Evolutionary conservation across 2,329 filamentous ascomycete species (phyloP).

Genomic region (Nothophaeocryptopus gaeumannii): DNA sequence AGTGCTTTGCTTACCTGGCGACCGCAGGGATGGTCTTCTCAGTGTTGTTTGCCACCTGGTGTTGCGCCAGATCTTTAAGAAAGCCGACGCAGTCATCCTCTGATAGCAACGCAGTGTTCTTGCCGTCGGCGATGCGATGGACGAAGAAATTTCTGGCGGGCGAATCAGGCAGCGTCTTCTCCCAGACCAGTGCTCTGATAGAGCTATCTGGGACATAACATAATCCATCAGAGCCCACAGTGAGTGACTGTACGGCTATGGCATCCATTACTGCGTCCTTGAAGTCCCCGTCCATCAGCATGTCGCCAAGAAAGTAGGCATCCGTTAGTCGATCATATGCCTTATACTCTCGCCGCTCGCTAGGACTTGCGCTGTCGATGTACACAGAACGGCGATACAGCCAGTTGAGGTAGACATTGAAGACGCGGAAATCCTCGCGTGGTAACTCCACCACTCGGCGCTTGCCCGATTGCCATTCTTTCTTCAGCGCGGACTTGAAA

Average conservation of each 20-base stretch:
- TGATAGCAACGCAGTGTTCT: too few species aligned
- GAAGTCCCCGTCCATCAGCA: slow-evolving; percentile 11
- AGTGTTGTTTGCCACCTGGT: too few species aligned
- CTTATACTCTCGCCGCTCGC: not conserved
- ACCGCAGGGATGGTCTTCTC: too few species aligned
- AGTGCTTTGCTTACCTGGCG: too few species aligned
- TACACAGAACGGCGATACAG: not conserved
- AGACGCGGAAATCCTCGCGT: not conserved
- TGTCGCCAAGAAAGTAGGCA: slow-evolving; percentile 9
- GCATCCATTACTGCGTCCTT: slow-evolving; percentile 13
- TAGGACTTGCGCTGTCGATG: not conserved
- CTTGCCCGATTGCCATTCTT: slow-evolving; percentile 1
- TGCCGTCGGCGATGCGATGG: too few species aligned
- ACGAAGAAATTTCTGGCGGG: too few species aligned
- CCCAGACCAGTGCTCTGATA: too few species aligned
- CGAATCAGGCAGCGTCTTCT: too few species aligned
- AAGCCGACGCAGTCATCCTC: too few species aligned
- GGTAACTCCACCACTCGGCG: not conserved
- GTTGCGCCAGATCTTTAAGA: too few species aligned
- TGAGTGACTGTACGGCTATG: not conserved
- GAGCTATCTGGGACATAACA: too few species aligned
- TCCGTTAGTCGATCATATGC: not conserved
- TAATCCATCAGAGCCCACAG: too few species aligned
- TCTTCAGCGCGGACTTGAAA: slow-evolving; percentile 1
- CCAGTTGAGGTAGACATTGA: slow-evolving; percentile 9